A percentile compares a stretch with the other conserved stretches of the same genome.
Evolutionary conservation across 2,329 filamentous ascomycete species (phyloP).

Genomic region (Ustulina deusta): DNA sequence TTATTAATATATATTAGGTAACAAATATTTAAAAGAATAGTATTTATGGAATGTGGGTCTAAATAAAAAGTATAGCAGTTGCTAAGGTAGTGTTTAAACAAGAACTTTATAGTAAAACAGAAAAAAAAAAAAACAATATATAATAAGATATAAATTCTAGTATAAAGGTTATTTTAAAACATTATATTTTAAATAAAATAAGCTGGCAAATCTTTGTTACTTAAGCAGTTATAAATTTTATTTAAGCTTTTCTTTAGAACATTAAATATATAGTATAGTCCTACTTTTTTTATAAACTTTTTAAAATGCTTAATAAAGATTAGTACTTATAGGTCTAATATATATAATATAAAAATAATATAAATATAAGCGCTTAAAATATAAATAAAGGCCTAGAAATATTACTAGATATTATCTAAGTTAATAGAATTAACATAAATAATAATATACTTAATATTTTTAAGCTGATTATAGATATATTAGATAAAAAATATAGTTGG

Average conservation of each 20-base stretch:
- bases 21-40: background rate
- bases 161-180: background rate
- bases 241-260: background rate
- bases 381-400: background rate
- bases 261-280: background rate
- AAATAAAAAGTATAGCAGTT: background rate
- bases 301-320: background rate
- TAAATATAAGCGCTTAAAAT: background rate
- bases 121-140: no score
- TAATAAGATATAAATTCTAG: background rate
- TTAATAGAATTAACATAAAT: background rate
- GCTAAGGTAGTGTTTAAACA: background rate
- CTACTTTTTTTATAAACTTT: background rate
- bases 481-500: background rate
- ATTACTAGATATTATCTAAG: constrained; percentile 3
- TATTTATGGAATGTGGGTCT: background rate
- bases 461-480: background rate
- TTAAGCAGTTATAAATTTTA: constrained; percentile 2
- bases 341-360: background rate
- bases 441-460: background rate
- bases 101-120: background rate
- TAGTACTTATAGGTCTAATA: background rate
- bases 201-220: background rate
- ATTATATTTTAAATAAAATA: background rate
- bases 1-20: background rate